phyloP scores from a whole-genome alignment of 2,329 filamentous ascomycete species.

The Byssochlamys sp. region DNA sequence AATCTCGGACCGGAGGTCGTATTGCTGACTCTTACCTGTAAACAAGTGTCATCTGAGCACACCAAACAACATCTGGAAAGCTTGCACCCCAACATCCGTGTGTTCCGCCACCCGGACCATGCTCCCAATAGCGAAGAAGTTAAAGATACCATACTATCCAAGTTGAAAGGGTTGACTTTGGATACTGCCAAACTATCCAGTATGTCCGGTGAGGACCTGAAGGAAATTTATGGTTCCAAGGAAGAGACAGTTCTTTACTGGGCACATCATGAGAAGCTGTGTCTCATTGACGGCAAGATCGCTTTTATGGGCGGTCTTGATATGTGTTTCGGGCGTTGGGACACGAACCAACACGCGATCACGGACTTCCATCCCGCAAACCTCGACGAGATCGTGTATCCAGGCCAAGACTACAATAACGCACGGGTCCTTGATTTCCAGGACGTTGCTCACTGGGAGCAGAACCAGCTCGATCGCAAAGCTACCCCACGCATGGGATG shows the following conservation, averaged over 20 bases:
- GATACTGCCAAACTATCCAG: slow-evolving; percentile 50
- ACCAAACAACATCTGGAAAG: slow-evolving; percentile 70
- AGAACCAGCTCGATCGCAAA: slow-evolving; percentile 76
- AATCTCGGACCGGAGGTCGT: not conserved
- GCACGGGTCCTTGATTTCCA: slow-evolving; percentile 73
- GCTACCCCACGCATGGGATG: slow-evolving; percentile 81
- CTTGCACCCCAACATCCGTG: slow-evolving; percentile 72
- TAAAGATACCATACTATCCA: slow-evolving; percentile 47
- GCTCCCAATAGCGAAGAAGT: slow-evolving; percentile 62
- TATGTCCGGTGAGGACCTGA: slow-evolving; percentile 62
- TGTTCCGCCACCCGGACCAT: slow-evolving; percentile 87
- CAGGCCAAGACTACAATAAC: slow-evolving; percentile 89
- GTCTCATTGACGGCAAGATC: slow-evolving; percentile 64
- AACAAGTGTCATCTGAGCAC: slow-evolving; percentile 55
- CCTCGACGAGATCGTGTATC: slow-evolving; percentile 66
- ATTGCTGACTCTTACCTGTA: slow-evolving; percentile 7
- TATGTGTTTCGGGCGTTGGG: slow-evolving; percentile 79
- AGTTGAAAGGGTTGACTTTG: slow-evolving; percentile 47
- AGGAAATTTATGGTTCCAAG: slow-evolving; percentile 69
- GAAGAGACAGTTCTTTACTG: slow-evolving; percentile 79
- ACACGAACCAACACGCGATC: slow-evolving; percentile 77
- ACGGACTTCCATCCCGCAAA: slow-evolving; percentile 73
- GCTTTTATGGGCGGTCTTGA: slow-evolving; percentile 90
- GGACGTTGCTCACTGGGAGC: slow-evolving; percentile 66
- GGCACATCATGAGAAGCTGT: slow-evolving; percentile 89